Evolutionary conservation across 176 grass and related monocot species (phyloP).

Genomic region (Aegilops longissima): DNA sequence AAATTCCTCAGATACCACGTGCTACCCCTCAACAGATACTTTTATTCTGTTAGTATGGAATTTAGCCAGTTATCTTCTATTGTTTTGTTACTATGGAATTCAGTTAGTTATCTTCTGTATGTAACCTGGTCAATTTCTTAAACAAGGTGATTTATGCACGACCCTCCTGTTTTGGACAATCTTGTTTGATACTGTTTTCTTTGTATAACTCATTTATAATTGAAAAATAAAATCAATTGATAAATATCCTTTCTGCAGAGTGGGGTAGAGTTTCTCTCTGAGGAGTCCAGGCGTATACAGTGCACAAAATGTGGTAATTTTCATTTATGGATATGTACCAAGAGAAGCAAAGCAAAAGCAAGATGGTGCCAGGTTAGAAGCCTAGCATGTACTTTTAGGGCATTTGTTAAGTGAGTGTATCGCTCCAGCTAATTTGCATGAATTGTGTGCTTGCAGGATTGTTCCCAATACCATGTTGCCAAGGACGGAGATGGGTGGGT

Average conservation of each 20-base stretch:
- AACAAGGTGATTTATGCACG: not conserved
- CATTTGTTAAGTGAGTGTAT: constrained; percentile 1
- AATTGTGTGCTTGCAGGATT: constrained; percentile 59
- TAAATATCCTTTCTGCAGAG: constrained; percentile 41
- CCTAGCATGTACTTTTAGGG: constrained; percentile 20
- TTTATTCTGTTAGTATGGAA: not conserved
- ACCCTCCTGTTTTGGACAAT: not conserved
- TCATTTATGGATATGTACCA: constrained; percentile 99
- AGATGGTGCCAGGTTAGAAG: constrained; percentile 90
- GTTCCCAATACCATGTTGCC: constrained; percentile 82
- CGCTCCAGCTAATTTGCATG: constrained; percentile 12
- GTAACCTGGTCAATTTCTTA: not conserved
- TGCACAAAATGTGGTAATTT: constrained; percentile 97
- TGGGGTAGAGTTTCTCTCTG: constrained; percentile 81
- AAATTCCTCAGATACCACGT: constrained; percentile 48
- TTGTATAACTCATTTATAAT: not conserved
- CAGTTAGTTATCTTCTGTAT: not conserved
- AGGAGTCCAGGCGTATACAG: constrained; percentile 95
- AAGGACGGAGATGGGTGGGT: constrained; percentile 99
- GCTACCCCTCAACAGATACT: constrained; percentile 53
- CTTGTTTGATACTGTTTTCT: not conserved
- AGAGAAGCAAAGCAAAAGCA: constrained; percentile 82
- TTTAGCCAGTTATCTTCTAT: not conserved
- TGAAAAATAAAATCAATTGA: constrained; percentile 14
- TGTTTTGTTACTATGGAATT: not conserved